A percentile compares a stretch with the other conserved stretches of the same genome.
phyloP scores from a whole-genome alignment of 371 early-diverging fungal species.

The Rhizopus delemar region DNA sequence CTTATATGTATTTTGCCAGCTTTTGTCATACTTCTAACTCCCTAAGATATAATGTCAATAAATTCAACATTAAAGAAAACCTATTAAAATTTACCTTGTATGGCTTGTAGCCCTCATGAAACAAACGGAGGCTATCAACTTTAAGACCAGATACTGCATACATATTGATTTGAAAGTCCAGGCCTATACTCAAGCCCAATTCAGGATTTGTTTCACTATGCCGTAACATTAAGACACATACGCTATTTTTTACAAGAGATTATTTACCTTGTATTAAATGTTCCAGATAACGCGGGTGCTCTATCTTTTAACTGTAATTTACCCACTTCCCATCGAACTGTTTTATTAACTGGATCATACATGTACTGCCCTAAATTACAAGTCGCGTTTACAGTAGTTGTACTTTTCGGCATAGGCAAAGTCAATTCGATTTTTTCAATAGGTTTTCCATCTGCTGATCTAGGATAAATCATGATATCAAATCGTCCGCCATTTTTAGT shows the following conservation, averaged over 20 bases:
- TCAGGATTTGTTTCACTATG: constrained; percentile 55
- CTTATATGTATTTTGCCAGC: constrained; percentile 77
- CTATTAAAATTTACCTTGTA: constrained; percentile 60
- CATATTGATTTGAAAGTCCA: constrained; percentile 76
- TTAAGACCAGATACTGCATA: constrained; percentile 73
- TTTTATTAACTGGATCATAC: constrained; percentile 75
- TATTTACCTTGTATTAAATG: constrained; percentile 55
- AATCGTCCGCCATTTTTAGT: constrained; percentile 64
- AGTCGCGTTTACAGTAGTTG: constrained; percentile 58
- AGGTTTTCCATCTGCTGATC: constrained; percentile 66
- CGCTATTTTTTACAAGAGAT: not conserved
- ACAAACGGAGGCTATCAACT: constrained; percentile 75
- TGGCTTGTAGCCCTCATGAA: constrained; percentile 80
- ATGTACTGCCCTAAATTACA: constrained; percentile 70
- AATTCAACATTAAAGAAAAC: not conserved
- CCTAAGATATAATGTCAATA: constrained; percentile 35
- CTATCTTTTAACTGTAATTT: constrained; percentile 61
- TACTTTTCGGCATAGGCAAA: constrained; percentile 64
- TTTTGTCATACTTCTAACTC: constrained; percentile 73
- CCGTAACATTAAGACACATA: not conserved
- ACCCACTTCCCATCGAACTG: constrained; percentile 70
- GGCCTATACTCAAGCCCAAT: constrained; percentile 58
- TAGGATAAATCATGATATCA: constrained; percentile 66
- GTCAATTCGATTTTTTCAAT: constrained; percentile 67
- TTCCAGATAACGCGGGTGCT: constrained; percentile 65